These are phyloP conservation scores for Psilocybe tampanensis DNA, from an alignment of 768 basidiomycete species.

Conservation along the genomic window DNA sequence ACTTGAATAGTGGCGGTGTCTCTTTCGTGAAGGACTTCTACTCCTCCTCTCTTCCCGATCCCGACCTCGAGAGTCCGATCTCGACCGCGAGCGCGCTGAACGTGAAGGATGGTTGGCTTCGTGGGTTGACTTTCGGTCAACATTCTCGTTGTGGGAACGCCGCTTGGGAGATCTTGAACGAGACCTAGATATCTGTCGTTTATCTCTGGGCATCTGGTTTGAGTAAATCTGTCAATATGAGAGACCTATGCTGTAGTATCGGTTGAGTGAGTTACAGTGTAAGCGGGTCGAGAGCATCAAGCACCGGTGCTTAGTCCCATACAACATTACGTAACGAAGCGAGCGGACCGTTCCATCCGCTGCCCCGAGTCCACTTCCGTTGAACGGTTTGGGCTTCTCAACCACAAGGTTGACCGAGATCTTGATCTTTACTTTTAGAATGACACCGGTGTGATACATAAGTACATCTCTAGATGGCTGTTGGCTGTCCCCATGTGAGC, in stretches of 20 bases:
- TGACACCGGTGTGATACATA: conserved; percentile 1
- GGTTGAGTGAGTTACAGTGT: too few species aligned
- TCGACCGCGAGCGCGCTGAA: conserved; percentile 23
- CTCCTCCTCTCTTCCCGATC: conserved; percentile 26
- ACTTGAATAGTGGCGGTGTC: conserved; percentile 25
- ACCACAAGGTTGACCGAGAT: too few species aligned
- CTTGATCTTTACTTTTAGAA: not conserved
- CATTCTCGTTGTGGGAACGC: conserved; percentile 8
- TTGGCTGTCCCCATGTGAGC: not conserved
- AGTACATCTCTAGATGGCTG: not conserved
- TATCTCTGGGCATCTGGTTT: conserved; percentile 20
- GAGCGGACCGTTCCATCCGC: too few species aligned
- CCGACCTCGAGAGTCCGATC: conserved; percentile 27
- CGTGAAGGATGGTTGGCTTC: conserved; percentile 18
- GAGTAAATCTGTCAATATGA: too few species aligned
- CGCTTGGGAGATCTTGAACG: conserved; percentile 25
- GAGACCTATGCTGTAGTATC: not conserved
- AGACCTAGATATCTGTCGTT: conserved; percentile 20
- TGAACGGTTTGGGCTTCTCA: too few species aligned
- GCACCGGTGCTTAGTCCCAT: too few species aligned
- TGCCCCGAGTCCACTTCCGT: too few species aligned
- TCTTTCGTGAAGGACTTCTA: conserved; percentile 33
- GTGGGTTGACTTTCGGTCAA: not conserved
- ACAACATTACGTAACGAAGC: too few species aligned
- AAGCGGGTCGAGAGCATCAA: too few species aligned